A percentile compares a stretch with the other conserved stretches of the same genome.
phyloP scores from a whole-genome alignment of 495 filamentous ascomycete species.

The Lasiosphaeria miniovina region DNA sequence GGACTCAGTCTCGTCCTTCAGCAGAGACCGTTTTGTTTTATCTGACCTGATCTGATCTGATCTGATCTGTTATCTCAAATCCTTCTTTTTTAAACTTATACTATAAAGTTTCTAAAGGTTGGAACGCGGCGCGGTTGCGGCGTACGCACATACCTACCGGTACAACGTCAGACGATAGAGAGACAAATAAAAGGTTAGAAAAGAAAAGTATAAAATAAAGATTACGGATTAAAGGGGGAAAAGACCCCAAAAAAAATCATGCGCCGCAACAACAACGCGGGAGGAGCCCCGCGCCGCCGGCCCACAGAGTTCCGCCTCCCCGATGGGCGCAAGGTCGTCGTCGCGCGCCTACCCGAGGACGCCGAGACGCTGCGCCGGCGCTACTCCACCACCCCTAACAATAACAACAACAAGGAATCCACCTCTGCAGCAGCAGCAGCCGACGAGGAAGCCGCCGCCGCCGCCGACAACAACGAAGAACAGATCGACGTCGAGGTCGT shows the following conservation, averaged over 20 bases:
- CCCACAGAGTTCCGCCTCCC: constrained; percentile 51
- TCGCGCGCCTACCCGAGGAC: constrained; percentile 51
- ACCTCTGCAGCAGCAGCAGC: no score
- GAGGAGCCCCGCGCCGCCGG: constrained; percentile 20
- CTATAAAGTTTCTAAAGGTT: no score
- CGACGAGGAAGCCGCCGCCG: constrained; percentile 11
- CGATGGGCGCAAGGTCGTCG: constrained; percentile 52
- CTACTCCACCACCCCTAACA: constrained; percentile 29
- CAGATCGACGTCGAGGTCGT: constrained; percentile 47
- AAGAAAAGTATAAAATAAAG: background rate
- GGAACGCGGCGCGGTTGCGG: no score
- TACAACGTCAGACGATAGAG: no score
- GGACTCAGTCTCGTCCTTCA: no score
- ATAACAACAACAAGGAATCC: no score
- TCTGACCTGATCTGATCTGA: no score
- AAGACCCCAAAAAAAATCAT: background rate
- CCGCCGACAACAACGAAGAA: constrained; percentile 28
- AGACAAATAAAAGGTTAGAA: no score
- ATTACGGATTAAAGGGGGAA: background rate
- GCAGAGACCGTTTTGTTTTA: no score
- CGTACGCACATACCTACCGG: no score
- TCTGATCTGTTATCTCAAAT: no score
- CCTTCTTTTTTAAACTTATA: no score
- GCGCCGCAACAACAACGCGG: background rate
- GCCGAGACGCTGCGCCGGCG: constrained; percentile 38